Percentiles rank a stretch among this genome's conserved stretches.
Evolutionary conservation across 306 rosid genomes (phyloP).

Genomic region (Hippophae tibetana): DNA sequence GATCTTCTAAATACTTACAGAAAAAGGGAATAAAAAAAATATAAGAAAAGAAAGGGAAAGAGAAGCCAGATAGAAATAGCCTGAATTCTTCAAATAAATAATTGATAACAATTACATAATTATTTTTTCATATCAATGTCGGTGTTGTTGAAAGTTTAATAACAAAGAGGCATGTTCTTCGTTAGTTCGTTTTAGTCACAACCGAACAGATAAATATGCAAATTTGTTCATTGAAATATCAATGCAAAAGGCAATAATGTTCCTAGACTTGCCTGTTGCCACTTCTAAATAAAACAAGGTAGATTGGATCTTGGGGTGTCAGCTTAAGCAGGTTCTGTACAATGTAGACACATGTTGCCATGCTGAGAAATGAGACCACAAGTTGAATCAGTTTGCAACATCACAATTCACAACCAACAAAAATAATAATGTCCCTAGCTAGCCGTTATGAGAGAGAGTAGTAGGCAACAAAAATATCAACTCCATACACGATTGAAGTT

Average conservation of each 20-base stretch:
- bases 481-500: background rate
- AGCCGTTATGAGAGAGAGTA: background rate
- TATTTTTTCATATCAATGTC: background rate
- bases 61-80: background rate
- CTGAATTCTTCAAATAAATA: conserved; percentile 1
- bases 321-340: conserved; percentile 52
- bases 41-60: too few species aligned
- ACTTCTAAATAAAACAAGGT: conserved; percentile 39
- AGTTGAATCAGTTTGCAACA: conserved; percentile 6
- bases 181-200: background rate
- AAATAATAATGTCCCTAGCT: too few species aligned
- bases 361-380: conserved; percentile 31
- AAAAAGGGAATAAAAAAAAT: too few species aligned
- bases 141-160: too few species aligned
- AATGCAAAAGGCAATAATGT: conserved; percentile 3
- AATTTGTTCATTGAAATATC: background rate
- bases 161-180: too few species aligned
- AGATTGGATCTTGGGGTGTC: conserved; percentile 53
- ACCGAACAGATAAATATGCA: background rate
- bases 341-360: conserved; percentile 48
- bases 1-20: too few species aligned
- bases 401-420: background rate
- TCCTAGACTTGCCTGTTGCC: conserved; percentile 53
- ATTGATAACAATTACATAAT: too few species aligned
- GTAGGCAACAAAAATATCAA: background rate